A percentile compares a stretch with the other conserved stretches of the same genome.
Conservation (phyloP, 1,284 basidiomycete species). For the Schizophyllum amplum region DNA sequence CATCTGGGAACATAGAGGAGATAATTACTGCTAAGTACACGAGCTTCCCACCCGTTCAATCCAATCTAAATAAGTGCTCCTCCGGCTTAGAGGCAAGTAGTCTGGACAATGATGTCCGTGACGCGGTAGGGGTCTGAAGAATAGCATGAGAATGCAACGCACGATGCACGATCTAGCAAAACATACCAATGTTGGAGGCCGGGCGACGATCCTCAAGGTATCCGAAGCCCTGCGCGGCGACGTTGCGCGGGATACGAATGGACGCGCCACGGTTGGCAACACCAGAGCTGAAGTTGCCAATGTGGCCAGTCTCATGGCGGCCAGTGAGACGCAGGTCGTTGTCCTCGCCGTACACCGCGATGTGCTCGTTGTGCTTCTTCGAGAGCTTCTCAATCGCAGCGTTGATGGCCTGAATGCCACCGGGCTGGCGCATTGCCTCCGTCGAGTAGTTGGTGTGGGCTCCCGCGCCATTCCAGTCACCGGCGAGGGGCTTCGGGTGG, state of each 20-base stretch:
- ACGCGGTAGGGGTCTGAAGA: constrained; percentile 79
- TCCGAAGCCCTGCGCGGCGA: constrained; percentile 86
- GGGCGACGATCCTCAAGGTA: constrained; percentile 97
- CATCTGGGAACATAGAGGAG: neutral
- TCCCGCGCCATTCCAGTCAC: constrained; percentile 99
- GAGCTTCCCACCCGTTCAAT: neutral
- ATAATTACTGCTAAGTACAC: neutral
- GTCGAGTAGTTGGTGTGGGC: constrained; percentile 96
- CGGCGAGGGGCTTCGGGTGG: constrained; percentile 97
- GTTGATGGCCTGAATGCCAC: constrained; percentile 93
- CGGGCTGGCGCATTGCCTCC: constrained; percentile 84
- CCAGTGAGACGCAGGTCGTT: constrained; percentile 93
- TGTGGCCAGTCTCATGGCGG: constrained; percentile 95
- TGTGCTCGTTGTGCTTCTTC: constrained; percentile 84
- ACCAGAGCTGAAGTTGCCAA: constrained; percentile 87
- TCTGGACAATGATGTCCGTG: constrained; percentile 88
- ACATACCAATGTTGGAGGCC: constrained; percentile 90
- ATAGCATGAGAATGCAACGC: constrained; percentile 9
- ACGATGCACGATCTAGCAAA: neutral
- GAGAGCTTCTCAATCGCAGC: constrained; percentile 87
- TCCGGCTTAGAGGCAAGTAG: constrained; percentile 39
- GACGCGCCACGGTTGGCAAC: constrained; percentile 97
- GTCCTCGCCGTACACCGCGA: constrained; percentile 95
- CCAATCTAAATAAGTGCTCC: neutral
- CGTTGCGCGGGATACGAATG: constrained; percentile 91